phyloP scores from a whole-genome alignment of 2,329 filamentous ascomycete genomes.

The Aphanocladium album region DNA sequence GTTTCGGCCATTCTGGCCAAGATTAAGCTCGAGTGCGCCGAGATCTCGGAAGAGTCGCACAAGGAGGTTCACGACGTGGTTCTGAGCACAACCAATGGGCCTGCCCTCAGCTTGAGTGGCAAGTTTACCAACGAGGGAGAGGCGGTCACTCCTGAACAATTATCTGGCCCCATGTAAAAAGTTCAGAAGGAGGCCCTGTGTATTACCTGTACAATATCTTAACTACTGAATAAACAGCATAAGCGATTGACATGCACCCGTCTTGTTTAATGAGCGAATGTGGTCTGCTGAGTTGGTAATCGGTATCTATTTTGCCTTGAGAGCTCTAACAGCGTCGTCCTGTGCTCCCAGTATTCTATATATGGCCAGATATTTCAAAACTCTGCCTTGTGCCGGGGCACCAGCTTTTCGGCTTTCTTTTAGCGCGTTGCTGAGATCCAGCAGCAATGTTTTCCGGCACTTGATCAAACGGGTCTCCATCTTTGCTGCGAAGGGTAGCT shows the following conservation, averaged over 20 bases:
- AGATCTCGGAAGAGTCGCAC: slow-evolving; percentile 55
- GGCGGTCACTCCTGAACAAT: slow-evolving; percentile 45
- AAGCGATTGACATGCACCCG: slow-evolving; percentile 13
- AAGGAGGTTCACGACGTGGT: slow-evolving; percentile 58
- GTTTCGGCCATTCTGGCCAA: slow-evolving; percentile 70
- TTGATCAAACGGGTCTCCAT: slow-evolving; percentile 46
- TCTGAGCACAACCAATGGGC: slow-evolving; percentile 79
- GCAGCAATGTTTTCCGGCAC: slow-evolving; percentile 52
- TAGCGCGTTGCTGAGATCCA: slow-evolving; percentile 49
- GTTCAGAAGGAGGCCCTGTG: slow-evolving; percentile 14
- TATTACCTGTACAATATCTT: slow-evolving; percentile 14
- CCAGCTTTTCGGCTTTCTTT: slow-evolving; percentile 41
- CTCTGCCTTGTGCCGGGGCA: slow-evolving; percentile 35
- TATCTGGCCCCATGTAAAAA: slow-evolving; percentile 50
- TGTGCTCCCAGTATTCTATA: slow-evolving; percentile 51
- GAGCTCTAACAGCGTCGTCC: slow-evolving; percentile 44
- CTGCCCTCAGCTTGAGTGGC: slow-evolving; percentile 82
- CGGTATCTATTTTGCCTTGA: slow-evolving; percentile 26
- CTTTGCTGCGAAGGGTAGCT: slow-evolving; percentile 46
- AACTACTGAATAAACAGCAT: slow-evolving; percentile 13
- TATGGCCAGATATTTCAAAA: slow-evolving; percentile 48
- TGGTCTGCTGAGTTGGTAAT: slow-evolving; percentile 21
- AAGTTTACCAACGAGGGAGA: slow-evolving; percentile 62
- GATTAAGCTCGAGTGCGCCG: slow-evolving; percentile 71
- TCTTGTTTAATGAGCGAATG: background rate